Evolutionary conservation across 768 basidiomycete genomes (phyloP).

Genomic region (Kwoniella sp.): DNA sequence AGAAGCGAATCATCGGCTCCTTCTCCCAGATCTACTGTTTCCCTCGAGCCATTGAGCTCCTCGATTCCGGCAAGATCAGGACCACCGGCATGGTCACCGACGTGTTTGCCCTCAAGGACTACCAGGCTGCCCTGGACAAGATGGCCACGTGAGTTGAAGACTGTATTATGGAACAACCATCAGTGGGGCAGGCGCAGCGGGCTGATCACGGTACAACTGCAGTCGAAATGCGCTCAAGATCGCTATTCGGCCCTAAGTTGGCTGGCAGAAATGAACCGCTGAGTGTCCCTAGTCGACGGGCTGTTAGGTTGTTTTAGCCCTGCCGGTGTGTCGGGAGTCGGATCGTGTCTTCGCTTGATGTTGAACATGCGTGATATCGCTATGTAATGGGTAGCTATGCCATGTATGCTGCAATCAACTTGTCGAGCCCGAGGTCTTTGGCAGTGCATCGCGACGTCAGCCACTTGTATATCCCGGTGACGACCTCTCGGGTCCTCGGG

Average conservation of each 20-base stretch:
- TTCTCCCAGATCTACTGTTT: slow-evolving; percentile 87
- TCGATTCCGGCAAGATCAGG: slow-evolving; percentile 77
- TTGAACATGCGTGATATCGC: too few relatives aligned
- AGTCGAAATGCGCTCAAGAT: slow-evolving; percentile 40
- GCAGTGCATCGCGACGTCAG: too few relatives aligned
- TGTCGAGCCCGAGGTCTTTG: too few relatives aligned
- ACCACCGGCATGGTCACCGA: slow-evolving; percentile 77
- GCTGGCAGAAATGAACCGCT: slow-evolving; percentile 12
- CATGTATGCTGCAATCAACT: too few relatives aligned
- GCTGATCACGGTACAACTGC: too few relatives aligned
- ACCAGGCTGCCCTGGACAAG: slow-evolving; percentile 64
- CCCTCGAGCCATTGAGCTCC: slow-evolving; percentile 82
- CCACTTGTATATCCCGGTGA: background rate
- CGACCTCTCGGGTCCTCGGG: slow-evolving; percentile 8
- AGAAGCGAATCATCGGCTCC: slow-evolving; percentile 76
- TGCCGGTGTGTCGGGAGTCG: too few relatives aligned
- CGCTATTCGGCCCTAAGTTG: slow-evolving; percentile 31
- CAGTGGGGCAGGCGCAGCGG: background rate
- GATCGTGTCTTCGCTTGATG: too few relatives aligned
- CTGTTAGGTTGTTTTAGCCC: background rate
- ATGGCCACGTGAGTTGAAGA: slow-evolving; percentile 54
- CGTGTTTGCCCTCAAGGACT: slow-evolving; percentile 59
- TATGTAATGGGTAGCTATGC: too few relatives aligned
- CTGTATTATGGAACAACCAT: background rate
- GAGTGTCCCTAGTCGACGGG: background rate